A percentile compares a stretch with the other conserved stretches of the same genome.
Evolutionary conservation across 2,329 filamentous ascomycete species (phyloP).

Genomic region (Microsporum ferrugineum): DNA sequence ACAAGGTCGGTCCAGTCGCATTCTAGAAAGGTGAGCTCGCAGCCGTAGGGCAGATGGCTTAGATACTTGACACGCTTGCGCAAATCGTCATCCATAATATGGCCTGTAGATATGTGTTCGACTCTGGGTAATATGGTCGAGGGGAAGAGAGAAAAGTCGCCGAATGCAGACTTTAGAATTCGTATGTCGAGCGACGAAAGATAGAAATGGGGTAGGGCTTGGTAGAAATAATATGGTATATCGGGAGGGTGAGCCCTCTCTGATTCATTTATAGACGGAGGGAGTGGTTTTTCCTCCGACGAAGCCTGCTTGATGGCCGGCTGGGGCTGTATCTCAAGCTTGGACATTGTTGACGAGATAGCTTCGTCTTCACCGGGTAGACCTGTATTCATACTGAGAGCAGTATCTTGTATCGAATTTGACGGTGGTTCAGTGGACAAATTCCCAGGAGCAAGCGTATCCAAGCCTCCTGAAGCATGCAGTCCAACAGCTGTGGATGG

Average conservation of each 20-base stretch:
- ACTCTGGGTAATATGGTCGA: conserved; percentile 76
- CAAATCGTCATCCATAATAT: conserved; percentile 74
- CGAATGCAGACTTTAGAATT: conserved; percentile 81
- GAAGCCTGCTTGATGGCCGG: not conserved
- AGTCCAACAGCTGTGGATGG: conserved; percentile 39
- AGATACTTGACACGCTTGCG: conserved; percentile 79
- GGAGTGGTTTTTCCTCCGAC: not conserved
- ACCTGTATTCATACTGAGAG: conserved; percentile 7
- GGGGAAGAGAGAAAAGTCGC: conserved; percentile 69
- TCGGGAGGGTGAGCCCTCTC: conserved; percentile 33
- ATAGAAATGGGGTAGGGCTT: conserved; percentile 76
- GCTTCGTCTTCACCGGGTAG: conserved; percentile 1
- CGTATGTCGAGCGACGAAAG: conserved; percentile 83
- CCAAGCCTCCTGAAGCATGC: conserved; percentile 36
- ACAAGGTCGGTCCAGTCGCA: conserved; percentile 94
- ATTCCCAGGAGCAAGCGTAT: conserved; percentile 37
- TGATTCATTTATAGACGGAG: not conserved
- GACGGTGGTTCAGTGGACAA: conserved; percentile 29
- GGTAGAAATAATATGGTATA: conserved; percentile 70
- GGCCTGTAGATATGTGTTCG: conserved; percentile 78
- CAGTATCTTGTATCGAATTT: conserved; percentile 6
- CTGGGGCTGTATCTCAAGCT: conserved; percentile 7
- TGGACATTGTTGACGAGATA: conserved; percentile 11
- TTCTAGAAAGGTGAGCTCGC: conserved; percentile 79
- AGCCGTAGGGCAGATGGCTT: conserved; percentile 76